Evolutionary conservation across 2,329 filamentous ascomycete species (phyloP), one percentile per base, ranked within the genome.

Genomic region (Aspergillus tubingensis): DNA sequence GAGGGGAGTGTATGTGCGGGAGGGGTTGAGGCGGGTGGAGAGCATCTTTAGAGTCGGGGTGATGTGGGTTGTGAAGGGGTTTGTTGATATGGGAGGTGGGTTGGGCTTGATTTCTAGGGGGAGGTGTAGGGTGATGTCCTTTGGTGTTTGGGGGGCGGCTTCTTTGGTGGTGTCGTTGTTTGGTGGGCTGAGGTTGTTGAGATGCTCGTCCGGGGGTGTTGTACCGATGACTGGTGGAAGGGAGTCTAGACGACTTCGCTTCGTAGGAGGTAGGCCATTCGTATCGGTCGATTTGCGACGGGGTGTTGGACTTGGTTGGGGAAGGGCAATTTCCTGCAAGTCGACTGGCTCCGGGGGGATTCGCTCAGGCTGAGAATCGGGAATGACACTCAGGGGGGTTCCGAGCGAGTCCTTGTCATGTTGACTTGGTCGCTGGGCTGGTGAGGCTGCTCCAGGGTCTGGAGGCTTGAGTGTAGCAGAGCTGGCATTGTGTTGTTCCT

Each of bases 41-140:
- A 91, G 78, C 65, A 83, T 80, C 8, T 77, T 68, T 17, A 90
- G 79, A 3, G 80, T 77, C 10, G 76, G 74, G 0, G 89, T 89
- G 43, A 91, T 72, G 44, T 91, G 77, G 36, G 82, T 82, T 61
- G 62, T 71, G 52, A 90, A 74, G 2, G 74, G 67, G 2, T 60
- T 64, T 15, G 76, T 73, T 3, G 82, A 82, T 1, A 82, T 77
- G 3, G 80, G 72, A 0, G 89, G 88, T 0, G 80, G 81, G 0
- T 84, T 82, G 0, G 88, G 77, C 2, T 76, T 75, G 51, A 91
- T 85, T 62, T 73, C 61, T 39, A 73, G 59, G 5, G 76, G 76
- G n/a, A 76, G 67, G 39, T 36, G 5, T 59, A 38, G 21, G 62
- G 8, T 27, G 21, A 7, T 36, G 13, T 48, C 30, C 10, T 23